Conservation (phyloP, 331 rosid genomes). For the Ulmus americana region DNA sequence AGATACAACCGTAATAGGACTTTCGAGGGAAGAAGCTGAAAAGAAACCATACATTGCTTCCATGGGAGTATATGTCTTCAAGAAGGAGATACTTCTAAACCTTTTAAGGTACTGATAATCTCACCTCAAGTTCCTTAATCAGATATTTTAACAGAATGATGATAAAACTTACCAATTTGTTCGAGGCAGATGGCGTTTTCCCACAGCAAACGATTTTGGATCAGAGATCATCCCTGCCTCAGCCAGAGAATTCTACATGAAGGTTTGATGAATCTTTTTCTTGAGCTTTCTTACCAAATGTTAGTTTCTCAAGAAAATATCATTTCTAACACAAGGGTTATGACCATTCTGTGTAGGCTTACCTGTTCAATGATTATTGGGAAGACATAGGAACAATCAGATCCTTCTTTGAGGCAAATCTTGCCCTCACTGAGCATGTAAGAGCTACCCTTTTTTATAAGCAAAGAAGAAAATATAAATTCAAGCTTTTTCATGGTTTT, state of each 20-base stretch:
- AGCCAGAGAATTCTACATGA: constrained; percentile 68
- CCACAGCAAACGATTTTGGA: constrained; percentile 96
- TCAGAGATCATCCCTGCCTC: constrained; percentile 97
- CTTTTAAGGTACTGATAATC: constrained; percentile 55
- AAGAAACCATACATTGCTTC: constrained; percentile 96
- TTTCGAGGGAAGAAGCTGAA: constrained; percentile 63
- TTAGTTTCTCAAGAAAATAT: too few species aligned
- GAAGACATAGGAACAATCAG: constrained; percentile 88
- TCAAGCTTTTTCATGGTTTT: not conserved
- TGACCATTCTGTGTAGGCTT: constrained; percentile 50
- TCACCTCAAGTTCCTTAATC: too few species aligned
- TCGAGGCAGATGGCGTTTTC: constrained; percentile 56
- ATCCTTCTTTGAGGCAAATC: constrained; percentile 90
- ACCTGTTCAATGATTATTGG: constrained; percentile 84
- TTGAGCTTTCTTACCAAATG: not conserved
- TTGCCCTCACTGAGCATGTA: constrained; percentile 77
- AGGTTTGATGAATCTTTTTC: constrained; percentile 38
- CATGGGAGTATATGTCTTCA: constrained; percentile 95
- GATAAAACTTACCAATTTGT: constrained; percentile 23
- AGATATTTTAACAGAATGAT: constrained; percentile 10
- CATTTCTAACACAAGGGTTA: too few species aligned
- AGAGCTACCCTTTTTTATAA: constrained; percentile 16
- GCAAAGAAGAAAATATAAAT: not conserved
- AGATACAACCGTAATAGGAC: constrained; percentile 71
- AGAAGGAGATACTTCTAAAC: constrained; percentile 93